Conservation (phyloP, 2,329 filamentous ascomycete genomes). For the Xylaria sp. region DNA sequence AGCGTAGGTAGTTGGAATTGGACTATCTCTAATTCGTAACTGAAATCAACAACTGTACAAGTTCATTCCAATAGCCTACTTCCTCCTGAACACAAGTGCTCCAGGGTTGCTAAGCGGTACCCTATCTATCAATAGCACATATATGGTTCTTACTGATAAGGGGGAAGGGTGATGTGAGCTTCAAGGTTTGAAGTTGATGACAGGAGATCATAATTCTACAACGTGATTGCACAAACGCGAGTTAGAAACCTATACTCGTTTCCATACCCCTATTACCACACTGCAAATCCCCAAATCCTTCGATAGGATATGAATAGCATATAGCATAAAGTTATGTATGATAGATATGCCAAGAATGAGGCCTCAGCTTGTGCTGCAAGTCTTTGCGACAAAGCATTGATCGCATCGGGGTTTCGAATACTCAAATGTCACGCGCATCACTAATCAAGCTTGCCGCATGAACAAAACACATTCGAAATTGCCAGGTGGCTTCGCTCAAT, state of each 20-base stretch:
- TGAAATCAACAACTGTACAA: not conserved
- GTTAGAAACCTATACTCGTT: conserved; percentile 11
- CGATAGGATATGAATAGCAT: conserved; percentile 7
- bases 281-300: conserved; percentile 24
- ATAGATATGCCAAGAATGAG: not conserved
- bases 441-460: not conserved
- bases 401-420: conserved; percentile 1
- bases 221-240: conserved; percentile 23
- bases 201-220: conserved; percentile 19
- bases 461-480: conserved; percentile 11
- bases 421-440: conserved; percentile 6
- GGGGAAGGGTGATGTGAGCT: conserved; percentile 5
- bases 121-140: conserved; percentile 26
- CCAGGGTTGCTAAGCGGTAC: not conserved
- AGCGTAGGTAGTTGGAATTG: not conserved
- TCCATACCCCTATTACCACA: conserved; percentile 6
- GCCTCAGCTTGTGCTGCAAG: not conserved
- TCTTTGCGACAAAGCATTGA: not conserved
- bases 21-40: conserved; percentile 3
- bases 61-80: conserved; percentile 4
- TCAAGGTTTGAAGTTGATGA: conserved; percentile 31
- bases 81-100: not conserved
- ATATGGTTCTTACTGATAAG: conserved; percentile 5
- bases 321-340: conserved; percentile 10
- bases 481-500: conserved; percentile 32